Evolutionary conservation across 2,329 filamentous ascomycete species (phyloP).

Genomic region (Phyllosticta citrichinensis): DNA sequence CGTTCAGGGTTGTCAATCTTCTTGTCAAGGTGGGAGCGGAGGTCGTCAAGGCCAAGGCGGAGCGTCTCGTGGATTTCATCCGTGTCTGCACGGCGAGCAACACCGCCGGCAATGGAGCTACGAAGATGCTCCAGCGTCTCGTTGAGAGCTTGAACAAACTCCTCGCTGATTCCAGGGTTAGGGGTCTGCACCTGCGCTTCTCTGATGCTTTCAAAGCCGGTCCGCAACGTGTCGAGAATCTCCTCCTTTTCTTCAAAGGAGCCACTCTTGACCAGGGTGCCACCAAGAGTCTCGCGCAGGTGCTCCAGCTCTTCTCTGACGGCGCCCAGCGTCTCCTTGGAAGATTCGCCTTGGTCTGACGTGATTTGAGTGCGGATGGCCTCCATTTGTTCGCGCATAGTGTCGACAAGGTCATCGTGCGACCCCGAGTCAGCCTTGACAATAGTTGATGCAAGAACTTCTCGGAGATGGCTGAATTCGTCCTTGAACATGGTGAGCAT

Average conservation of each 20-base stretch:
- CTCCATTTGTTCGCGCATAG: slow-evolving; percentile 44
- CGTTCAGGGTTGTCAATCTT: slow-evolving; percentile 46
- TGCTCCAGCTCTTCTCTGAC: slow-evolving; percentile 35
- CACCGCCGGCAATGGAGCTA: slow-evolving; percentile 28
- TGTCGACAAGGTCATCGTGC: slow-evolving; percentile 60
- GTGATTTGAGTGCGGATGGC: slow-evolving; percentile 30
- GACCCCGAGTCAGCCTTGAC: slow-evolving; percentile 34
- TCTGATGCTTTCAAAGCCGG: slow-evolving; percentile 27
- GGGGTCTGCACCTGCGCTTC: slow-evolving; percentile 4
- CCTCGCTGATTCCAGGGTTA: slow-evolving; percentile 30
- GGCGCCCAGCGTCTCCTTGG: slow-evolving; percentile 31
- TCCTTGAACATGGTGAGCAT: slow-evolving; percentile 42
- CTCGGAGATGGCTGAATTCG: slow-evolving; percentile 52
- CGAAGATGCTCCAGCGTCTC: slow-evolving; percentile 42
- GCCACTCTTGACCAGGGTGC: slow-evolving; percentile 30
- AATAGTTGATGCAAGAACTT: slow-evolving; percentile 44
- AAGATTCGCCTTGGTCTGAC: slow-evolving; percentile 29
- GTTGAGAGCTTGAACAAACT: slow-evolving; percentile 43
- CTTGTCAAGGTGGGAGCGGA: slow-evolving; percentile 39
- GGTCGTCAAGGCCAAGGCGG: slow-evolving; percentile 40
- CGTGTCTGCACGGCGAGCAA: slow-evolving; percentile 33
- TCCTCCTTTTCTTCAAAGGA: slow-evolving; percentile 29
- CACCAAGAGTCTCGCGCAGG: slow-evolving; percentile 34
- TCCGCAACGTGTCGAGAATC: slow-evolving; percentile 29
- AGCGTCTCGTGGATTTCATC: slow-evolving; percentile 41